Percentiles rank a stretch among this genome's conserved stretches.
phyloP scores from a whole-genome alignment of 148 eudicot species.

The Cornus suecica region DNA sequence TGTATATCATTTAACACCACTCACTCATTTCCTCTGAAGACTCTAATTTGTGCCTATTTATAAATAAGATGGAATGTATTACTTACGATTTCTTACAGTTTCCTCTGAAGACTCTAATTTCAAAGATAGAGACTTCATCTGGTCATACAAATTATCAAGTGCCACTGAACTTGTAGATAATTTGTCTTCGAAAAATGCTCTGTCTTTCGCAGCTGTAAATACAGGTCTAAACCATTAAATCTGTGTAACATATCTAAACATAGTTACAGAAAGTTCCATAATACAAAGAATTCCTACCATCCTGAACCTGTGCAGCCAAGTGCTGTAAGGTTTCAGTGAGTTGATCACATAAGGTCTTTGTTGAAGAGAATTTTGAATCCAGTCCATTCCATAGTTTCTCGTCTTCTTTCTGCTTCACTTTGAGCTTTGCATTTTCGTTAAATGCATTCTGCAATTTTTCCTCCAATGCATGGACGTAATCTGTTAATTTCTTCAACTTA shows the following conservation, averaged over 20 bases:
- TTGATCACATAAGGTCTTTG: constrained; percentile 76
- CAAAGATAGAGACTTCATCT: constrained; percentile 61
- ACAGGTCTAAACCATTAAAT: constrained; percentile 12
- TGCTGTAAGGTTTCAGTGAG: constrained; percentile 77
- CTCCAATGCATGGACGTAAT: constrained; percentile 58
- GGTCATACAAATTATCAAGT: constrained; percentile 54
- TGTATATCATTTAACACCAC: not conserved
- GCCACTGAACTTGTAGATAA: constrained; percentile 53
- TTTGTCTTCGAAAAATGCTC: constrained; percentile 54
- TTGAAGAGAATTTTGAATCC: constrained; percentile 81
- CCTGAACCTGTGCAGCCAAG: constrained; percentile 73
- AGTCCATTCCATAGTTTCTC: constrained; percentile 89
- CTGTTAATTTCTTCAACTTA: constrained; percentile 76
- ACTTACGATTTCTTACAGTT: constrained; percentile 59
- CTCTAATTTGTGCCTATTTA: not conserved
- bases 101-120: constrained; percentile 74
- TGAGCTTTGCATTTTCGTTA: constrained; percentile 85
- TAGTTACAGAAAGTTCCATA: not conserved
- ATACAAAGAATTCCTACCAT: constrained; percentile 39
- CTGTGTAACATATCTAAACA: constrained; percentile 2
- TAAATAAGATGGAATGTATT: not conserved
- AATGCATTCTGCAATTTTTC: constrained; percentile 75
- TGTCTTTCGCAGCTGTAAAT: constrained; percentile 84
- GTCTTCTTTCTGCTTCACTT: constrained; percentile 85
- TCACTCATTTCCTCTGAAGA: not conserved